These are phyloP conservation scores for Scleroderma bovista DNA, from an alignment of 768 basidiomycete species.

Conservation along the genomic window DNA sequence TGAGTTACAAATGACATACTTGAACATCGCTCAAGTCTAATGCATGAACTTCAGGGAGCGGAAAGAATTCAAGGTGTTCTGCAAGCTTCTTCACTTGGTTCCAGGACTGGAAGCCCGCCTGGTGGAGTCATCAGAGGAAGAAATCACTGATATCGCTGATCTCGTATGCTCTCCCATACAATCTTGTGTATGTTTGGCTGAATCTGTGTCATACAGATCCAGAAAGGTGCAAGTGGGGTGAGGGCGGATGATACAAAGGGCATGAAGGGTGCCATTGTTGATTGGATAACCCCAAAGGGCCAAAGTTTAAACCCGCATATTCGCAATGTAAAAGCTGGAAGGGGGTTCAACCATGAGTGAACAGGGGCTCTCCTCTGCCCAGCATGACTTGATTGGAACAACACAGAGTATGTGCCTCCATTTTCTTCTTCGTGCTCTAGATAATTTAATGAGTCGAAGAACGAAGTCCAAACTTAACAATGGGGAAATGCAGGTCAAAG, in stretches of 20 bases:
- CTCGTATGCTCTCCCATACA: background rate
- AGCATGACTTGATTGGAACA: too few relatives aligned
- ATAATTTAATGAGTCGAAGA: too few relatives aligned
- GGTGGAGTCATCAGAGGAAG: slow-evolving; percentile 1
- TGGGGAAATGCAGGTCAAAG: too few relatives aligned
- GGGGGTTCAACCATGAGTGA: too few relatives aligned
- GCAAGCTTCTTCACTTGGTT: background rate
- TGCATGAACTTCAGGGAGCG: background rate
- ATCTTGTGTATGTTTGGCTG: background rate
- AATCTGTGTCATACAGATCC: background rate
- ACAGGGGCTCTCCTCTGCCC: too few relatives aligned
- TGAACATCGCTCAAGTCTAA: too few relatives aligned
- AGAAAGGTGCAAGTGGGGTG: background rate
- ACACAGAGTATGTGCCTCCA: too few relatives aligned
- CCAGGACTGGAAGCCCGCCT: slow-evolving; percentile 1
- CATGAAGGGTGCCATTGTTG: slow-evolving; percentile 9
- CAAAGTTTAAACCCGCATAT: slow-evolving; percentile 8
- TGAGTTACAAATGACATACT: too few relatives aligned
- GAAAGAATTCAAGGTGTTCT: background rate
- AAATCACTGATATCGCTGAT: background rate
- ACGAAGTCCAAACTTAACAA: too few relatives aligned
- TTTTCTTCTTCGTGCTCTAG: too few relatives aligned
- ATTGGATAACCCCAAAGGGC: slow-evolving; percentile 14
- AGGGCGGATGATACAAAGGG: slow-evolving; percentile 3
- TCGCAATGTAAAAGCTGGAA: too few relatives aligned